Conservation (phyloP, 805 yeast species). For the Cyberlindnera galapagoensis region DNA sequence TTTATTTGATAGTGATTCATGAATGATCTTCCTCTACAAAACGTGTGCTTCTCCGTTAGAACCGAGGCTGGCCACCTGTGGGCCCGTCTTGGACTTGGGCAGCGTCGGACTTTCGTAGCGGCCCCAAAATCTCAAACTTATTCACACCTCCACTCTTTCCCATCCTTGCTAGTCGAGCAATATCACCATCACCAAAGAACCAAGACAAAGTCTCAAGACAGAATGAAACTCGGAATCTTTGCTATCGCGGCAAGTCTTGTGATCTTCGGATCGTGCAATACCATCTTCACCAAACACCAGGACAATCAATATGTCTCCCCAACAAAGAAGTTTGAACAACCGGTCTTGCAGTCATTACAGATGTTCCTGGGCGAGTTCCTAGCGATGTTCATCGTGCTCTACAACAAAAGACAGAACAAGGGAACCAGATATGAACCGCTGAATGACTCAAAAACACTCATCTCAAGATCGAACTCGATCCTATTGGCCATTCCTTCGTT, state of each 20-base stretch:
- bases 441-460: slow-evolving; percentile 9
- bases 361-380: slow-evolving; percentile 72
- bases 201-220: no score
- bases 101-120: no score
- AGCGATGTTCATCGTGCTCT: slow-evolving; percentile 38
- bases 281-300: slow-evolving; percentile 68
- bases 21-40: no score
- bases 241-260: slow-evolving; percentile 42
- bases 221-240: slow-evolving; percentile 13
- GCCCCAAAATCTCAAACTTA: no score
- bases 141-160: no score
- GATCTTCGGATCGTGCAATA: slow-evolving; percentile 64
- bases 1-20: no score
- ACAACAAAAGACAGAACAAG: neutral
- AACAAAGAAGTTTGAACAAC: slow-evolving; percentile 59
- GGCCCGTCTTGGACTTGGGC: no score
- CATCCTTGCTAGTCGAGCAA: no score
- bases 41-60: no score
- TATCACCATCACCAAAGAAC: no score
- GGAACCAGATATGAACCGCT: slow-evolving; percentile 3
- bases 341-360: slow-evolving; percentile 71
- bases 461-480: slow-evolving; percentile 24
- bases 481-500: slow-evolving; percentile 54
- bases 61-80: no score
- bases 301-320: slow-evolving; percentile 63